A percentile compares a stretch with the other conserved stretches of the same genome.
Evolutionary conservation across 176 grass and related monocot genomes (phyloP).

Genomic region (Aegilops umbellulata): DNA sequence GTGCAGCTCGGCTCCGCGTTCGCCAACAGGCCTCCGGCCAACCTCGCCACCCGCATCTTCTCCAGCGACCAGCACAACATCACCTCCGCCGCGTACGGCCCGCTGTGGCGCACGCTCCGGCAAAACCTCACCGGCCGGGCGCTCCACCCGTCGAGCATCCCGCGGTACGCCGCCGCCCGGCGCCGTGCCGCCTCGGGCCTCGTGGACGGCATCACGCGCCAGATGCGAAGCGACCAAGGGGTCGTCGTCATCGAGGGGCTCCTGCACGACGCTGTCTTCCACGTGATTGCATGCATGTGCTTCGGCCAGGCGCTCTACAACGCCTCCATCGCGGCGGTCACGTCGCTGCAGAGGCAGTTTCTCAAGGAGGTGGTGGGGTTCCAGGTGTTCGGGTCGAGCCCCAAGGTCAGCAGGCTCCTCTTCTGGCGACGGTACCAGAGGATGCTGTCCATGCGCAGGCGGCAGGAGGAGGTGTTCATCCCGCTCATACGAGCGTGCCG

Average conservation of each 20-base stretch:
- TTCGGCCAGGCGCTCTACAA: slow-evolving; percentile 1
- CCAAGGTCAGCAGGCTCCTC: background rate
- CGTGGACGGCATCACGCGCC: background rate
- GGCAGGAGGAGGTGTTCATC: slow-evolving; percentile 36
- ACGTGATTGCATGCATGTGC: background rate
- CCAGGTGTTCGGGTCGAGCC: background rate
- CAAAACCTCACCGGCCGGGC: slow-evolving; percentile 7
- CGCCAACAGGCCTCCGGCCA: background rate
- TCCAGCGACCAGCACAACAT: background rate
- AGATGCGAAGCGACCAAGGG: background rate
- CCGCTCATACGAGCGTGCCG: slow-evolving; percentile 11
- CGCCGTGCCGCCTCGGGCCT: background rate
- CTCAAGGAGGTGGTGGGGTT: background rate
- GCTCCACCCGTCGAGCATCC: background rate
- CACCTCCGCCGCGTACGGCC: background rate
- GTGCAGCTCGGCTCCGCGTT: background rate
- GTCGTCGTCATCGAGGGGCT: background rate
- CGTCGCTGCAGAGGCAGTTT: background rate
- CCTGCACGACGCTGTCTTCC: background rate
- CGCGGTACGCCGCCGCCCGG: background rate
- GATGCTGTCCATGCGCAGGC: background rate
- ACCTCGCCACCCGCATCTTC: background rate
- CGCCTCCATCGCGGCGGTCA: background rate
- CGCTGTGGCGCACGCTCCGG: background rate
- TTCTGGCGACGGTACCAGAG: slow-evolving; percentile 13